Evolutionary conservation across 441 rosid genomes (phyloP).

Genomic region (Corymbia citriodora): DNA sequence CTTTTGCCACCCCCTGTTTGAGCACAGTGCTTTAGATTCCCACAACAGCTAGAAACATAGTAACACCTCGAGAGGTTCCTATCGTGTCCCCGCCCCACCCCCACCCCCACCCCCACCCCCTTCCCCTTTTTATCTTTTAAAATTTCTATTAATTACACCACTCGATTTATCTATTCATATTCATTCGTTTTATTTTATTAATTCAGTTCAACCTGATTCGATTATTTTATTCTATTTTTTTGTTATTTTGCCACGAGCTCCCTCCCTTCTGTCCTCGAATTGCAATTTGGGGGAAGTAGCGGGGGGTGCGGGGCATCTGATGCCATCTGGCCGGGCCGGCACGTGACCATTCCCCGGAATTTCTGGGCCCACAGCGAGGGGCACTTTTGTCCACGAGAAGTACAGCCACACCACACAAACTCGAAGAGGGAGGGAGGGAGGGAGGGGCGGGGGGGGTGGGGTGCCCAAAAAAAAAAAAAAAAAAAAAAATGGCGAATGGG

Average conservation of each 20-base stretch:
- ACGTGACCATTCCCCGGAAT: not conserved
- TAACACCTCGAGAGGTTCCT: constrained; percentile 36
- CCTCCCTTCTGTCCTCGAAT: not conserved
- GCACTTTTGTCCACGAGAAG: constrained; percentile 24
- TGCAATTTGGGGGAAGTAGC: constrained; percentile 15
- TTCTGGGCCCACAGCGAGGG: constrained; percentile 23
- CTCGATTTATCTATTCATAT: not conserved
- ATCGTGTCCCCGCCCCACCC: constrained; percentile 3
- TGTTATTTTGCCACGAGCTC: not conserved
- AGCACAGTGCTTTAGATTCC: constrained; percentile 11
- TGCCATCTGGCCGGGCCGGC: constrained; percentile 1
- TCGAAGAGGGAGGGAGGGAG: too few relatives aligned
- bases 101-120: fast-evolving
- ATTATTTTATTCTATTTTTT: not conserved
- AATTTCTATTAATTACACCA: not conserved
- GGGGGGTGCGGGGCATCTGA: constrained; percentile 12
- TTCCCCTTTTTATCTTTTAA: fast-evolving
- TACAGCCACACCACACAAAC: constrained; percentile 10
- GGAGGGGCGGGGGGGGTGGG: too few relatives aligned
- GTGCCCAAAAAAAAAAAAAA: too few relatives aligned
- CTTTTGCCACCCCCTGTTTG: not conserved
- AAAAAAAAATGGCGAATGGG: not conserved
- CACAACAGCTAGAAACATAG: constrained; percentile 18
- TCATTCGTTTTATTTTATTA: not conserved
- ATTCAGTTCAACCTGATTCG: not conserved